Percentiles rank a stretch among this genome's conserved stretches.
Evolutionary conservation across 2,329 filamentous ascomycete species (phyloP).

Genomic region (Colletotrichum shisoi): DNA sequence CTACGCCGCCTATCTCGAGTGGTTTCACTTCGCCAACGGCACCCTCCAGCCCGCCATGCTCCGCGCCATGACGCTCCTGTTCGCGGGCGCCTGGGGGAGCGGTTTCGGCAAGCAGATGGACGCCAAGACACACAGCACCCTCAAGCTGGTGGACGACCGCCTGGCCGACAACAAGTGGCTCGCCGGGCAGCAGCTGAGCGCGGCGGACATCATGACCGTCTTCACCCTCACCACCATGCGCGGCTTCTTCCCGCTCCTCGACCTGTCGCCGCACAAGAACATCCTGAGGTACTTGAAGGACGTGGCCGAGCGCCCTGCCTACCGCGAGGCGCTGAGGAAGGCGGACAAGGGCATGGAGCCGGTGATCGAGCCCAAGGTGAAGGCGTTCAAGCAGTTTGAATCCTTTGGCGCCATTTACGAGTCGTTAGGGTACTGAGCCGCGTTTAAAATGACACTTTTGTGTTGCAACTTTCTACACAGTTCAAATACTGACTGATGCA

Average conservation of each 20-base stretch:
- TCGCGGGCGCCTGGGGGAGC: conserved; percentile 43
- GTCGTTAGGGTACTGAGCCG: not conserved
- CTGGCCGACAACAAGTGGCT: conserved; percentile 61
- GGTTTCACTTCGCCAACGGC: conserved; percentile 66
- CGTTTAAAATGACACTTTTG: no score
- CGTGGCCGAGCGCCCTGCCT: conserved; percentile 55
- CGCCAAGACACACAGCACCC: conserved; percentile 9
- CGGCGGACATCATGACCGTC: conserved; percentile 70
- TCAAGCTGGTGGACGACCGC: conserved; percentile 57
- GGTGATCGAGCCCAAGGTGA: conserved; percentile 24
- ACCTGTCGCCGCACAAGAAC: conserved; percentile 52
- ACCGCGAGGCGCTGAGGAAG: conserved; percentile 58
- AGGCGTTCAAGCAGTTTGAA: conserved; percentile 30
- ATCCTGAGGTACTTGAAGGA: conserved; percentile 58
- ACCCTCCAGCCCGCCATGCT: conserved; percentile 53
- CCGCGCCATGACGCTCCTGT: conserved; percentile 47
- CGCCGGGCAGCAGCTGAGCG: conserved; percentile 68
- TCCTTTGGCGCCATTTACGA: conserved; percentile 5
- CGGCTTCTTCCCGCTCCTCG: conserved; percentile 55
- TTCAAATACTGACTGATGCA: not conserved
- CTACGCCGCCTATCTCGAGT: conserved; percentile 70
- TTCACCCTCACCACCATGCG: conserved; percentile 69
- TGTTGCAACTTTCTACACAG: not conserved
- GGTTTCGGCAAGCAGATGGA: conserved; percentile 21
- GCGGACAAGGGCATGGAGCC: conserved; percentile 57